A percentile compares a stretch with the other conserved stretches of the same genome.
phyloP scores from a whole-genome alignment of 495 filamentous ascomycete species.

The Penicillium verhagenii region DNA sequence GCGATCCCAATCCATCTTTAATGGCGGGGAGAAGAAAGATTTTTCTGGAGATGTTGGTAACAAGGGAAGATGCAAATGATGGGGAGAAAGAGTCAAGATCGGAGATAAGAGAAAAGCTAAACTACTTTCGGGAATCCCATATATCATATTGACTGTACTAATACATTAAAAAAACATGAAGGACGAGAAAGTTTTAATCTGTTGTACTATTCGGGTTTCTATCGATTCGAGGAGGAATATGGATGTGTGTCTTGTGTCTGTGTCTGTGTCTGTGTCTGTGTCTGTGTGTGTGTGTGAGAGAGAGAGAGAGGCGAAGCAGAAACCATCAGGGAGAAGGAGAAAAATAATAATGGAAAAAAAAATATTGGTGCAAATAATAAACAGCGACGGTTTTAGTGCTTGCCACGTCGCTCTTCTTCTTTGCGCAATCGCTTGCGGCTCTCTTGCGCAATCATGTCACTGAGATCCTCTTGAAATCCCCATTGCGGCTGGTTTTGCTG shows the following conservation, averaged over 20 bases:
- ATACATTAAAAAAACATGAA: neutral
- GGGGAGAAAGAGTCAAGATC: neutral
- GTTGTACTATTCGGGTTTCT: neutral
- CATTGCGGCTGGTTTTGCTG: slow-evolving; percentile 69
- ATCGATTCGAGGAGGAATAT: too few species aligned
- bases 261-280: too few species aligned
- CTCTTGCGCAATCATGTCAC: slow-evolving; percentile 95
- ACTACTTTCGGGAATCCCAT: neutral
- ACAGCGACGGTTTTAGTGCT: slow-evolving; percentile 30
- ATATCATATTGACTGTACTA: neutral
- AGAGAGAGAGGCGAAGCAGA: neutral
- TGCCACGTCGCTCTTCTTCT: slow-evolving; percentile 71
- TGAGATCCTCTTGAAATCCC: slow-evolving; percentile 89
- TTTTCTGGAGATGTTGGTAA: neutral
- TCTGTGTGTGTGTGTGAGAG: too few species aligned
- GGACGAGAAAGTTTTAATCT: neutral
- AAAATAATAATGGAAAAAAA: neutral
- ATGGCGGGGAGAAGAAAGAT: neutral
- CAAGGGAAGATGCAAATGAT: neutral
- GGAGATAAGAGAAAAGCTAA: neutral
- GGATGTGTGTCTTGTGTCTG: too few species aligned
- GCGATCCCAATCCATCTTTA: slow-evolving; percentile 49
- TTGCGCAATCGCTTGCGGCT: slow-evolving; percentile 83
- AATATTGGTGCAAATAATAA: neutral
- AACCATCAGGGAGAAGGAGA: neutral